phyloP scores from a whole-genome alignment of 2,329 filamentous ascomycete genomes.

The Monosporascus ibericus region DNA sequence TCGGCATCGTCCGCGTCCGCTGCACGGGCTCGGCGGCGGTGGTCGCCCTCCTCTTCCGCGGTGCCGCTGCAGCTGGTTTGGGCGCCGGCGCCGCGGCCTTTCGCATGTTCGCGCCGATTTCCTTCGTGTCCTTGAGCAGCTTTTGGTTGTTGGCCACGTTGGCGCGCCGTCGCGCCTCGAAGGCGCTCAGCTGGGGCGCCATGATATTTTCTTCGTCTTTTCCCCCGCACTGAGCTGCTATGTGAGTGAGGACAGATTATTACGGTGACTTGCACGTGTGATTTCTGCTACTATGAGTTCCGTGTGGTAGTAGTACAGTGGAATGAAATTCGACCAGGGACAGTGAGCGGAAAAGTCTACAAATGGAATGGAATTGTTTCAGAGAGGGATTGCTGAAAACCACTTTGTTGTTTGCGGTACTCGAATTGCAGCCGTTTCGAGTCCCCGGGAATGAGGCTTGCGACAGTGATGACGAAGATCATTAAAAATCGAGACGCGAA shows the following conservation, averaged over 20 bases:
- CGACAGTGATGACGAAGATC: conserved; percentile 7
- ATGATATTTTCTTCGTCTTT: conserved; percentile 26
- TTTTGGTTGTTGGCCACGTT: conserved; percentile 81
- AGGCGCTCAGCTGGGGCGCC: conserved; percentile 64
- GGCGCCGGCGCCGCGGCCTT: conserved; percentile 48
- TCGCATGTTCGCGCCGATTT: conserved; percentile 62
- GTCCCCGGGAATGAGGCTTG: neutral
- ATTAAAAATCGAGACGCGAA: conserved; percentile 11
- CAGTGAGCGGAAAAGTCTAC: no score
- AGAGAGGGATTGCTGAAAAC: no score
- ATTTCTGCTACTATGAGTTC: no score
- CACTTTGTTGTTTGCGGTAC: neutral
- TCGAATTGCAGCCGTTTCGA: neutral
- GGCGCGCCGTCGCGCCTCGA: conserved; percentile 76
- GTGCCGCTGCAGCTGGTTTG: conserved; percentile 34
- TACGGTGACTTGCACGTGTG: neutral
- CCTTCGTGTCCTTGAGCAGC: conserved; percentile 70
- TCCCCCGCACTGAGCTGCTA: neutral
- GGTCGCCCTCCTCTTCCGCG: conserved; percentile 27
- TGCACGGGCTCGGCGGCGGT: conserved; percentile 37
- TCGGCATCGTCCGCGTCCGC: conserved; percentile 41
- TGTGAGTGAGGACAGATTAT: neutral
- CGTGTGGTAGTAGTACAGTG: no score
- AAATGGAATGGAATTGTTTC: neutral
- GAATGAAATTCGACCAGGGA: no score